These are phyloP conservation scores for Aspergillus pseudoviridinutans DNA, from an alignment of 2,329 filamentous ascomycete species.

Conservation along the genomic window DNA sequence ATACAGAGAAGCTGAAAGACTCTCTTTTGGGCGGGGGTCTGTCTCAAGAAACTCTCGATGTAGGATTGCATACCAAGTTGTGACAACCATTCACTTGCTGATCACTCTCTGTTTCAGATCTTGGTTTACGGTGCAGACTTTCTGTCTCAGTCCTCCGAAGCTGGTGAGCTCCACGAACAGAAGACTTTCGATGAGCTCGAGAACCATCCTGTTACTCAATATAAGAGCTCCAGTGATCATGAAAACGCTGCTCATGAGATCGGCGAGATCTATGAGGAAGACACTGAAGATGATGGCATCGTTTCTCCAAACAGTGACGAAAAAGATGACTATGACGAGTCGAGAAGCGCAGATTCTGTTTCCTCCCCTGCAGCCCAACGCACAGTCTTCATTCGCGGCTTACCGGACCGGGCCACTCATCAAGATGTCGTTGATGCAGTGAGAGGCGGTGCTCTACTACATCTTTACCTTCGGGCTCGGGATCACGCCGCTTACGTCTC, in stretches of 20 bases:
- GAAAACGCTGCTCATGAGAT: neutral
- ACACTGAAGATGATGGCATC: conserved; percentile 20
- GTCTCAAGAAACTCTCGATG: conserved; percentile 47
- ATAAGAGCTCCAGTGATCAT: neutral
- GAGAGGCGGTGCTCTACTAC: conserved; percentile 67
- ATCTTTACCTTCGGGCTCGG: conserved; percentile 59
- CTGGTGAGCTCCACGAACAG: neutral
- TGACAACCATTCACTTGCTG: conserved; percentile 10
- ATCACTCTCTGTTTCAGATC: conserved; percentile 10
- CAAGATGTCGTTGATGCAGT: conserved; percentile 62
- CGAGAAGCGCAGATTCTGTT: conserved; percentile 15
- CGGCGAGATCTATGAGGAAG: conserved; percentile 8
- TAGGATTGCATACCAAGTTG: conserved; percentile 21
- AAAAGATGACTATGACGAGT: conserved; percentile 21
- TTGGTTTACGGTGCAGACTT: conserved; percentile 14
- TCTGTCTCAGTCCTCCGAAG: neutral
- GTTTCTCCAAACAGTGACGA: conserved; percentile 22
- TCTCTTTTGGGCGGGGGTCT: conserved; percentile 51
- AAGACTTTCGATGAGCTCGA: neutral
- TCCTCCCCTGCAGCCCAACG: conserved; percentile 19
- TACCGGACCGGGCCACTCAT: conserved; percentile 61
- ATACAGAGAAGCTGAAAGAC: conserved; percentile 44
- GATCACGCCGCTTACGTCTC: conserved; percentile 64
- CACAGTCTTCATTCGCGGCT: conserved; percentile 55
- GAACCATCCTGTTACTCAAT: neutral